These are phyloP conservation scores for Paraphoma chrysanthemicola DNA, from an alignment of 2,329 filamentous ascomycete genomes.

Conservation along the genomic window DNA sequence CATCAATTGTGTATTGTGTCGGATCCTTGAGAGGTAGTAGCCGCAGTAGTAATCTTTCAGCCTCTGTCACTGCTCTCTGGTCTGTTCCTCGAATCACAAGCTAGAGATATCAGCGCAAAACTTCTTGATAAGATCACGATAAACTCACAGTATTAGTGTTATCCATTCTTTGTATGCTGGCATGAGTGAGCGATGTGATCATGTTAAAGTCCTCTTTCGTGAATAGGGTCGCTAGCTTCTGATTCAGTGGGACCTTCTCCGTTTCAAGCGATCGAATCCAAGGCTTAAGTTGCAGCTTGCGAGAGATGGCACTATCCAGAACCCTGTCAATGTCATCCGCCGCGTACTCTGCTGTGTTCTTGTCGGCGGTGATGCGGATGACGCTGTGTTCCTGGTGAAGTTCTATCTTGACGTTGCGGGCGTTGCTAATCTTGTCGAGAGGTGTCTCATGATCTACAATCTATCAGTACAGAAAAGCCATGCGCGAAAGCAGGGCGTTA, in stretches of 20 bases:
- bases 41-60: slow-evolving; percentile 34
- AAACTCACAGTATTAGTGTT: slow-evolving; percentile 25
- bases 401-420: slow-evolving; percentile 40
- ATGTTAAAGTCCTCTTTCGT: slow-evolving; percentile 20
- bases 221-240: slow-evolving; percentile 16
- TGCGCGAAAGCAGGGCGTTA: slow-evolving; percentile 3
- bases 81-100: slow-evolving; percentile 36
- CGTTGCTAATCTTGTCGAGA: slow-evolving; percentile 36
- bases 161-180: slow-evolving; percentile 24
- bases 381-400: slow-evolving; percentile 30
- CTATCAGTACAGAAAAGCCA: too few species aligned
- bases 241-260: slow-evolving; percentile 2
- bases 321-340: slow-evolving; percentile 42
- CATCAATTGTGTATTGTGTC: slow-evolving; percentile 24
- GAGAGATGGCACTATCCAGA: slow-evolving; percentile 21
- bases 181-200: slow-evolving; percentile 30
- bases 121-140: not conserved
- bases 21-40: slow-evolving; percentile 32
- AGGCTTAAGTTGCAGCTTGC: slow-evolving; percentile 25
- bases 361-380: slow-evolving; percentile 47
- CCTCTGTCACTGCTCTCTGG: slow-evolving; percentile 30
- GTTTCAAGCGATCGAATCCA: slow-evolving; percentile 28
- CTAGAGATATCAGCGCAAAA: slow-evolving; percentile 20
- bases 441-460: slow-evolving; percentile 22
- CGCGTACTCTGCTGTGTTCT: slow-evolving; percentile 44